phyloP scores from a whole-genome alignment of 495 filamentous ascomycete genomes.

The Amniculicola lignicola region DNA sequence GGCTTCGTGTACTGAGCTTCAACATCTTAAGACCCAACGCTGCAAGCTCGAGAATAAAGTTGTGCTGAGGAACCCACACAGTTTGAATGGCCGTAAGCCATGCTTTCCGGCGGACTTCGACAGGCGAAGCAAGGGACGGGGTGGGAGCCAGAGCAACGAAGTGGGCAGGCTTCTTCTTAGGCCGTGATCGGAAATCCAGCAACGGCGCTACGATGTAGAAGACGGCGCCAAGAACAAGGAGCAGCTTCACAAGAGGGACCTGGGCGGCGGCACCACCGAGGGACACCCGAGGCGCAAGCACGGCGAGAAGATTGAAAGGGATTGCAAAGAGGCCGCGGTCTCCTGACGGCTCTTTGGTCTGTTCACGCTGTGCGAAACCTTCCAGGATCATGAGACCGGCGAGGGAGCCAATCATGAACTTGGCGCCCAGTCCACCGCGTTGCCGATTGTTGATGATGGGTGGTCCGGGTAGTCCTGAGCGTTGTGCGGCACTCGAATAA shows the following conservation, averaged over 20 bases:
- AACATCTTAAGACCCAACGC: conserved; percentile 74
- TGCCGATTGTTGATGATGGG: conserved; percentile 34
- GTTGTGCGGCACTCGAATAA: conserved; percentile 8
- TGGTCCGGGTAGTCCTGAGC: conserved; percentile 16
- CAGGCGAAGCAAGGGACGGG: conserved; percentile 73
- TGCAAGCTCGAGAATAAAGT: conserved; percentile 77
- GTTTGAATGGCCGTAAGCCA: conserved; percentile 95
- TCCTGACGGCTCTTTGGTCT: conserved; percentile 56
- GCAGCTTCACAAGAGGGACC: conserved; percentile 51
- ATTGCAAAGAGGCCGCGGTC: conserved; percentile 68
- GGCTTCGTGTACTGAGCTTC: conserved; percentile 75
- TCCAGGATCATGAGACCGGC: conserved; percentile 90
- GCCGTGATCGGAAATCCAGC: conserved; percentile 57
- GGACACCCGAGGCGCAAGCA: conserved; percentile 22
- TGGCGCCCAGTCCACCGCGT: conserved; percentile 52
- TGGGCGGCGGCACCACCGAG: conserved; percentile 21
- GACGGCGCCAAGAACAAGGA: conserved; percentile 62
- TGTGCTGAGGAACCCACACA: conserved; percentile 87
- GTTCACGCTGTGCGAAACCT: conserved; percentile 59
- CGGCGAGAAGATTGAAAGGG: conserved; percentile 50
- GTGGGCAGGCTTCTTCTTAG: conserved; percentile 43
- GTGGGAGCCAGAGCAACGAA: conserved; percentile 49
- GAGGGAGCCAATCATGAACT: conserved; percentile 86
- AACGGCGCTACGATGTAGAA: conserved; percentile 66
- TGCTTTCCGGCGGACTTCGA: conserved; percentile 80